Conservation (phyloP, 768 basidiomycete species). For the Tremella fuciformis region DNA sequence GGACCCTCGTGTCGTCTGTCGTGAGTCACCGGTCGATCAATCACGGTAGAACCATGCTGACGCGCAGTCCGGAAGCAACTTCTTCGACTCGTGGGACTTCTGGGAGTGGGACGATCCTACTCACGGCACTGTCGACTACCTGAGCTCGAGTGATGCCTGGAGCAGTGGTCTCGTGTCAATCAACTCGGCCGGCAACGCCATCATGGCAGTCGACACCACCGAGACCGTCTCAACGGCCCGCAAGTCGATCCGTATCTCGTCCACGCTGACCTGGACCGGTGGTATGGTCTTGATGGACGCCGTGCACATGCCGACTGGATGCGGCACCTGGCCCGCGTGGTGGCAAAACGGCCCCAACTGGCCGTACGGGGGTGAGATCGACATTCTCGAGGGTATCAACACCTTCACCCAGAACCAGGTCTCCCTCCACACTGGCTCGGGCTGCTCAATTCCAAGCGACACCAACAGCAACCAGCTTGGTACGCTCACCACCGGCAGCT, state of each 20-base stretch:
- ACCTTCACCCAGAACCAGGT: slow-evolving; percentile 54
- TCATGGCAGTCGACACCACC: slow-evolving; percentile 88
- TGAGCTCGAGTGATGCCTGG: slow-evolving; percentile 57
- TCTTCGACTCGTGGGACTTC: slow-evolving; percentile 82
- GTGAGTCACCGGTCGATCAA: slow-evolving; percentile 9
- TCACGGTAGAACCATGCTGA: slow-evolving; percentile 44
- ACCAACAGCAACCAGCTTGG: slow-evolving; percentile 29
- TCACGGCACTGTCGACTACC: slow-evolving; percentile 63
- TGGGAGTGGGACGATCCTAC: slow-evolving; percentile 67
- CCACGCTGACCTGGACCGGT: slow-evolving; percentile 51
- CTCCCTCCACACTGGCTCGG: slow-evolving; percentile 55
- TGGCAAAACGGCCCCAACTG: slow-evolving; percentile 59
- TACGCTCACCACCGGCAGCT: slow-evolving; percentile 46
- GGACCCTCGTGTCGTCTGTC: slow-evolving; percentile 21
- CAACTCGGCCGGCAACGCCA: slow-evolving; percentile 68
- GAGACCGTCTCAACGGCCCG: slow-evolving; percentile 65
- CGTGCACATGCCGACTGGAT: slow-evolving; percentile 84
- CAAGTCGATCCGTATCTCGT: slow-evolving; percentile 69
- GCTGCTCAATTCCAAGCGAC: slow-evolving; percentile 51
- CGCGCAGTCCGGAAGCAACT: slow-evolving; percentile 59
- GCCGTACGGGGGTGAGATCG: slow-evolving; percentile 52
- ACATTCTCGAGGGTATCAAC: slow-evolving; percentile 57
- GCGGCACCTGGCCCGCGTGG: slow-evolving; percentile 77
- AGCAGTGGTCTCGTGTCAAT: slow-evolving; percentile 61
- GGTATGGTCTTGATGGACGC: slow-evolving; percentile 81